phyloP scores from a whole-genome alignment of 106 monocot genomes.

The Platanthera zijinensis region DNA sequence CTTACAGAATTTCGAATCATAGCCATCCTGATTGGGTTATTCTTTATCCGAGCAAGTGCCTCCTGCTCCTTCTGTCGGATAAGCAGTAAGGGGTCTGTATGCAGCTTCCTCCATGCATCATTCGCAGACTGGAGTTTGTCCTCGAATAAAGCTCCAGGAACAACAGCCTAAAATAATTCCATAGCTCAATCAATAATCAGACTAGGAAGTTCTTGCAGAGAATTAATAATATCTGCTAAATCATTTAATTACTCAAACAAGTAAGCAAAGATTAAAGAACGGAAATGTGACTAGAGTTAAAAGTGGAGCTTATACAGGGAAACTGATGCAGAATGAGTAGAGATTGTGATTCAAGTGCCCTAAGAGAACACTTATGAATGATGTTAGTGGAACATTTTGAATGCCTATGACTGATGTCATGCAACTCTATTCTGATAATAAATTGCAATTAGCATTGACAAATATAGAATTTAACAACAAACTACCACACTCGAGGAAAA shows the following conservation, averaged over 20 bases:
- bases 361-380: too few species aligned
- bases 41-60: constrained; percentile 78
- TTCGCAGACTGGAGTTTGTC: constrained; percentile 93
- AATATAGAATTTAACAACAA: too few species aligned
- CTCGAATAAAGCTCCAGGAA: constrained; percentile 90
- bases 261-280: not conserved
- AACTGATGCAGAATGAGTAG: not conserved
- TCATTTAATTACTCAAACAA: not conserved
- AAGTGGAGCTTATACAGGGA: not conserved
- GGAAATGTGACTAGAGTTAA: not conserved
- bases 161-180: constrained; percentile 50
- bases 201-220: not conserved
- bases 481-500: too few species aligned
- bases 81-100: constrained; percentile 84
- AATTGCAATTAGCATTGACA: too few species aligned
- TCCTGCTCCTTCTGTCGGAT: constrained; percentile 90
- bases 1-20: constrained; percentile 93
- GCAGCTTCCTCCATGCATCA: constrained; percentile 98
- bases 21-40: constrained; percentile 91
- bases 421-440: too few species aligned
- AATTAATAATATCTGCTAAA: constrained; percentile 1
- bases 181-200: constrained; percentile 6
- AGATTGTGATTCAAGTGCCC: too few species aligned
- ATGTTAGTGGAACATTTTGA: too few species aligned
- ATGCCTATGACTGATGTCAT: too few species aligned